Percentiles rank a stretch among this genome's conserved stretches.
These are phyloP conservation scores for Coprinopsis strossmayeri DNA, from an alignment of 768 basidiomycete genomes.

Conservation along the genomic window DNA sequence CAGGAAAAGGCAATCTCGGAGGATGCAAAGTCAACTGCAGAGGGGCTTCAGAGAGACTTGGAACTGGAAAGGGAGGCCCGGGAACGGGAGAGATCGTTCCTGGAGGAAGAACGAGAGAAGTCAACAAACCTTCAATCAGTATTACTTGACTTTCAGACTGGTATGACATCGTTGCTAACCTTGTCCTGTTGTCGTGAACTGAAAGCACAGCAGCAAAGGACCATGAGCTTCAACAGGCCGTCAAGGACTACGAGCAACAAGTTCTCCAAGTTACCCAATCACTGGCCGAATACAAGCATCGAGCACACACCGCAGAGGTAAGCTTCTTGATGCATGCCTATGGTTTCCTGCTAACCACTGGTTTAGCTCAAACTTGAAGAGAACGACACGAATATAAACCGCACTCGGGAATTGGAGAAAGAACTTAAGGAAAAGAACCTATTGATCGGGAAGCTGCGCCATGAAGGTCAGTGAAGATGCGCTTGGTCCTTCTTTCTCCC, in stretches of 20 bases:
- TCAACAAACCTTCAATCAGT: conserved; percentile 85
- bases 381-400: conserved; percentile 54
- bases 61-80: conserved; percentile 59
- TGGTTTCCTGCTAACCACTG: conserved; percentile 4
- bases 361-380: conserved; percentile 73
- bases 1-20: conserved; percentile 70
- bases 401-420: conserved; percentile 71
- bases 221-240: conserved; percentile 79
- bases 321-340: conserved; percentile 13
- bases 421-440: conserved; percentile 94
- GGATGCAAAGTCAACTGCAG: conserved; percentile 52
- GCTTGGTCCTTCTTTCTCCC: neutral
- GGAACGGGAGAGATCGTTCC: conserved; percentile 45
- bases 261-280: conserved; percentile 63
- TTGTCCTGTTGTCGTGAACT: neutral
- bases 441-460: conserved; percentile 91
- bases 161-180: conserved; percentile 36
- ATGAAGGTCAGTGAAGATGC: conserved; percentile 62
- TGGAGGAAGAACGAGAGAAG: conserved; percentile 68
- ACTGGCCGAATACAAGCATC: conserved; percentile 85
- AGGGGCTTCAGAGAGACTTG: conserved; percentile 54
- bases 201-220: conserved; percentile 65
- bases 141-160: conserved; percentile 89
- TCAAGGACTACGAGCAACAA: conserved; percentile 76
- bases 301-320: conserved; percentile 86